Evolutionary conservation across 208 protist genomes (phyloP), one percentile per base, ranked within the genome.

Genomic region (Angomonas ambiguus): DNA sequence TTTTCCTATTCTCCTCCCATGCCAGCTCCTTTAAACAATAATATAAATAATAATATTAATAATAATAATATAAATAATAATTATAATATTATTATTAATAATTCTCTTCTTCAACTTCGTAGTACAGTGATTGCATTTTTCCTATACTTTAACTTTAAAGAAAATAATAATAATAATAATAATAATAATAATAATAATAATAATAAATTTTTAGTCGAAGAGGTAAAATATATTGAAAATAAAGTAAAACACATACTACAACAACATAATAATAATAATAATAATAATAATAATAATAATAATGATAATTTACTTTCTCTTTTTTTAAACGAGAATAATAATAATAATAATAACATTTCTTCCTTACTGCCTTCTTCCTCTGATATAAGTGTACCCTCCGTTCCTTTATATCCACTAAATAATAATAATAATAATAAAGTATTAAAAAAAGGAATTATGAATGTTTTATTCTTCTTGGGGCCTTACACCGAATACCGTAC

Each of bases 321-420:
- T 28, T 30, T 18, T 30, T 30, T 56, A 27, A 56, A 27, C n/a
- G 5, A 56, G 11, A 48, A 48, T 48, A 48, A 48, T 48, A 48
- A 48, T 20, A 56, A 56, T 56, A 56, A 56, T 56, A 56, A 56
- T 56, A 56, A 56, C 27, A 22, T 30, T 56, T 8, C 16, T 56
- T 30, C 16, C 16, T 45, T 45, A n/a, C 38, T n/a, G 16, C 16
- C 16, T 45, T 45, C 38, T 16, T n/a, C 8, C 16, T 45, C 8
- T 45, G 16, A 45, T 45, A 45, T 16, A 16, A 45, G 8, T 45
- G 8, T 45, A 45, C 38, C 38, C 11, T 45, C 38, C 11, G 11
- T 45, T n/a, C 38, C 38, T 8, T 8, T 45, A n/a, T 45, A 45
- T 16, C 38, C 38, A 16, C 16, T 45, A 45, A 45, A 45, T 45